A percentile compares a stretch with the other conserved stretches of the same genome.
These are phyloP conservation scores for Eucalyptus cladocalyx DNA, from an alignment of 345 rosid species.

Conservation along the genomic window DNA sequence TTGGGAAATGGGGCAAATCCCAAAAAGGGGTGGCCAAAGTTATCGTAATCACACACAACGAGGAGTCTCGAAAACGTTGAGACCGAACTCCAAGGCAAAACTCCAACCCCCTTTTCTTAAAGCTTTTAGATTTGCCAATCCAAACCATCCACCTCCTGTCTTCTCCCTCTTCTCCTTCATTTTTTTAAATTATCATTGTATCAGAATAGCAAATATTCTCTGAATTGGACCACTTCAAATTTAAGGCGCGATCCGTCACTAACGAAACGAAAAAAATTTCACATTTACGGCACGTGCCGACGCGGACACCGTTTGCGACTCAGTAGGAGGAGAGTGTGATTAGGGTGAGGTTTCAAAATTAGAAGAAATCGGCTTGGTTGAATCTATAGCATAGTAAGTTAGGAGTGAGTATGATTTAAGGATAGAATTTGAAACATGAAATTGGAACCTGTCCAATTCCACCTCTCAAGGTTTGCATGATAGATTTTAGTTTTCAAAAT, in stretches of 20 bases:
- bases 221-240: background rate
- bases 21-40: background rate
- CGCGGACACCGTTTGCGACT: background rate
- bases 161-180: background rate
- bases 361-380: too few relatives aligned
- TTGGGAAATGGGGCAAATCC: background rate
- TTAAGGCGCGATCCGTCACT: background rate
- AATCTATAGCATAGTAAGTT: fast-evolving
- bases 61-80: background rate
- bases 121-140: background rate
- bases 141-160: background rate
- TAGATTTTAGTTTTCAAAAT: too few relatives aligned
- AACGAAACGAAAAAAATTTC: fast-evolving
- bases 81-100: background rate
- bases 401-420: fast-evolving
- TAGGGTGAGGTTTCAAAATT: background rate
- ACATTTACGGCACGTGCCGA: background rate
- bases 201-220: background rate
- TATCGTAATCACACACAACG: background rate
- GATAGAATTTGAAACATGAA: fast-evolving
- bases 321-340: background rate
- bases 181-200: background rate
- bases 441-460: too few relatives aligned
- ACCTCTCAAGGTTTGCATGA: fast-evolving
- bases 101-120: background rate